Conservation (phyloP, 2,329 filamentous ascomycete species). For the Helotiales sp. region DNA sequence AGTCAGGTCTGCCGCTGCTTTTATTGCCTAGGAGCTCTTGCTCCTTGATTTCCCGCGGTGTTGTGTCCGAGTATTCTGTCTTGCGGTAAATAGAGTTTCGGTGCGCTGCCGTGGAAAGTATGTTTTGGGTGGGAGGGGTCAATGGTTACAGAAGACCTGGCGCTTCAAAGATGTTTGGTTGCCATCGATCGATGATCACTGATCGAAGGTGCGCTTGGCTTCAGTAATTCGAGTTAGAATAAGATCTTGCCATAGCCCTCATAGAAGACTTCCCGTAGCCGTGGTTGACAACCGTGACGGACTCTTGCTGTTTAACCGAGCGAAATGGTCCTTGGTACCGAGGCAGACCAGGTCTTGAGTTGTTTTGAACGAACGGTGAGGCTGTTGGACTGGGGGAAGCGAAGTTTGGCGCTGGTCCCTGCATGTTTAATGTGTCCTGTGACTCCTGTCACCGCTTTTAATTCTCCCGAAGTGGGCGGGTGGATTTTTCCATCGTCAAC, state of each 20-base stretch:
- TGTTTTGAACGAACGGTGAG: neutral
- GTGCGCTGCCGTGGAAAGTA: neutral
- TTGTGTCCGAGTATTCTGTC: neutral
- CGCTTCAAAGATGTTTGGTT: neutral
- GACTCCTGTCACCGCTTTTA: neutral
- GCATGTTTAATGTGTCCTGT: neutral
- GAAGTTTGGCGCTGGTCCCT: constrained; percentile 1
- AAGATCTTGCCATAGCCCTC: neutral
- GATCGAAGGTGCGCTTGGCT: neutral
- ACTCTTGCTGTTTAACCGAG: neutral
- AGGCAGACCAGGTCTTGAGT: neutral
- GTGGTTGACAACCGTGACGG: neutral
- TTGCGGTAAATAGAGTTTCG: constrained; percentile 10
- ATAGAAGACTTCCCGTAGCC: neutral
- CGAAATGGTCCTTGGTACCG: neutral
- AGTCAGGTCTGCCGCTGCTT: constrained; percentile 10
- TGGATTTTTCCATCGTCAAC: too few relatives aligned
- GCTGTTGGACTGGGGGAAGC: neutral
- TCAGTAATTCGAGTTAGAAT: neutral
- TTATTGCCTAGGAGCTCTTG: neutral
- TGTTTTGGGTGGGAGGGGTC: neutral
- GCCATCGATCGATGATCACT: neutral
- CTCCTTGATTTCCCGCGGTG: too few relatives aligned
- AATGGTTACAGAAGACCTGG: neutral
- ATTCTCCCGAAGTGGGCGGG: neutral